Base-by-base conservation (phyloP, 1,284 basidiomycete species). In the Naganishia sp. region DNA sequence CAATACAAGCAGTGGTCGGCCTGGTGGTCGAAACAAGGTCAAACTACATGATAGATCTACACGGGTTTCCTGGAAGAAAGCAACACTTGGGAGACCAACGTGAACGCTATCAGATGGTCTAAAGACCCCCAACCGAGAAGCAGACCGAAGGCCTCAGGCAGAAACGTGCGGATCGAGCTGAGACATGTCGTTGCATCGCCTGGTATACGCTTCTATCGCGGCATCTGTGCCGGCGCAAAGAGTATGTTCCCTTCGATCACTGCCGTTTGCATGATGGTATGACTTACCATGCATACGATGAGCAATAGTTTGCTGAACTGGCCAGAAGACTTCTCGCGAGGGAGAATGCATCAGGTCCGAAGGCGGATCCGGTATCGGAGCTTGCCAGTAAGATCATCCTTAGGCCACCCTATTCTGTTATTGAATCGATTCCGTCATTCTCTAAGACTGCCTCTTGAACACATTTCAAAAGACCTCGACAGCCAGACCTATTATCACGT, bases 141-240 rank as follows among this genome's bases (percentile, higher is more conserved):
- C 13, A 39, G 35, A 39, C 35, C 35, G 7, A 13, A 39, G 35
- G 35, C 35, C 35, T 39, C 35, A 10, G 35, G 3, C 35, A 39
- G 4, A 35, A 39, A 10, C 35, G 35, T 39, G 35, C 35, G 35
- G 13, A 39, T 39, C 7, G 35, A 39, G 23, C 13, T 28, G 46
- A 17, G 46, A 42, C 17, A 61, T 61, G 58, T 61, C 58, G 11
- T 21, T 35, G 47, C 35, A 61, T 39, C 58, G 43, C 17, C 58
- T 61, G 31, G 13, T 61, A 23, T 49, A 42, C 35, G 46, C 47
- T n/a, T 61, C 32, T 35, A 42, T 61, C 35, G 28, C 31, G 15
- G 49, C 58, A 9, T 61, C 58, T 17, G 46, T 61, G 15, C 23
- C 47, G 7, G 49, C 58, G 10, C 50, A 41, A 25, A 61, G 25